Conservation (phyloP, 768 basidiomycete species). For the Rhodotorula sphaerocarpa region DNA sequence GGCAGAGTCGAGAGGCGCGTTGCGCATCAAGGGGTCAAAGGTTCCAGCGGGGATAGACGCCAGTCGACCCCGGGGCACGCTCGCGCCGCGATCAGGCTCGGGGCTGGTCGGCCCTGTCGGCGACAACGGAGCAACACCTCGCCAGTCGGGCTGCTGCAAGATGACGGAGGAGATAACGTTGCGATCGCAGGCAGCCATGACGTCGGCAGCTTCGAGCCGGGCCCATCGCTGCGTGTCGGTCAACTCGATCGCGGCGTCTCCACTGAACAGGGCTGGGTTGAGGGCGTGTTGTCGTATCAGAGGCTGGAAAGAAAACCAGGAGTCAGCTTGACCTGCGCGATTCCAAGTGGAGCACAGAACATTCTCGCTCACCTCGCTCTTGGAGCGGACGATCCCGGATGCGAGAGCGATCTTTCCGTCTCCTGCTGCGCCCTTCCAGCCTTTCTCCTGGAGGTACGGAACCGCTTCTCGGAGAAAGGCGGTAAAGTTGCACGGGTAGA, state of each 20-base stretch:
- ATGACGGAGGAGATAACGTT: slow-evolving; percentile 57
- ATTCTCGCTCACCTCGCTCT: slow-evolving; percentile 56
- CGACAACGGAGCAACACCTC: slow-evolving; percentile 10
- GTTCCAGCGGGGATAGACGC: too few relatives aligned
- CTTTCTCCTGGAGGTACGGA: slow-evolving; percentile 54
- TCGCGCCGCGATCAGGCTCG: background rate
- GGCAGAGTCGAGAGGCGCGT: slow-evolving; percentile 3
- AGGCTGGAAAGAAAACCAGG: slow-evolving; percentile 46
- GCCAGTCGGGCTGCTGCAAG: slow-evolving; percentile 50
- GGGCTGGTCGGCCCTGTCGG: too few relatives aligned
- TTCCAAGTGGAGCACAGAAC: background rate
- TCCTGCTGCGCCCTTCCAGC: slow-evolving; percentile 55
- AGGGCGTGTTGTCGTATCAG: slow-evolving; percentile 63
- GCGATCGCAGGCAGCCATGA: slow-evolving; percentile 60
- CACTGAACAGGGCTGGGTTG: slow-evolving; percentile 64
- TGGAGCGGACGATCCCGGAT: slow-evolving; percentile 59
- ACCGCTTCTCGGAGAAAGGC: slow-evolving; percentile 66
- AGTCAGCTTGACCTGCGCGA: background rate
- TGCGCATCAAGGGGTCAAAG: too few relatives aligned
- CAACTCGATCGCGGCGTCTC: slow-evolving; percentile 59
- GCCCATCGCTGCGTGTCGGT: slow-evolving; percentile 60
- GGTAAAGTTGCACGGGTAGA: slow-evolving; percentile 81
- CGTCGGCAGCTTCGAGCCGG: slow-evolving; percentile 51
- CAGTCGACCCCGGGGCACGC: too few relatives aligned
- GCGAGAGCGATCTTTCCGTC: slow-evolving; percentile 57